These are phyloP conservation scores for Peronosclerospora sorghi DNA, from an alignment of 352 stramenopile species.

Conservation along the genomic window DNA sequence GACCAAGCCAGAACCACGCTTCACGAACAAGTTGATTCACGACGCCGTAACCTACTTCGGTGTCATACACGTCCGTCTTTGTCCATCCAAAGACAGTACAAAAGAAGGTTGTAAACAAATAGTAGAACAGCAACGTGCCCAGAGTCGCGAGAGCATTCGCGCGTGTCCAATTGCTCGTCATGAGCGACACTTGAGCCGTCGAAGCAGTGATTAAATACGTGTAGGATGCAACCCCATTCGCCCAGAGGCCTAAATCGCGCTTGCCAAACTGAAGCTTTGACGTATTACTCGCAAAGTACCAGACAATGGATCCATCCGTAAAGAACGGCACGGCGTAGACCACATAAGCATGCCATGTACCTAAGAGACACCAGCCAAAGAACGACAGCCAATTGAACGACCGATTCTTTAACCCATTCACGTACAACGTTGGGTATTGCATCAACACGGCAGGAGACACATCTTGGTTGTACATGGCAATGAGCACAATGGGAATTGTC, in stretches of 20 bases:
- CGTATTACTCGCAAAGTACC: conserved; percentile 59
- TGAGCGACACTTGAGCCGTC: conserved; percentile 73
- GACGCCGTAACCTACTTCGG: conserved; percentile 54
- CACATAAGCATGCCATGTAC: conserved; percentile 82
- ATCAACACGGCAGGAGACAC: conserved; percentile 81
- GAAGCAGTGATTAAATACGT: conserved; percentile 81
- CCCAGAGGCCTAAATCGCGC: conserved; percentile 69
- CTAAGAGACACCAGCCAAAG: conserved; percentile 75
- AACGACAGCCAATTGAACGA: conserved; percentile 87
- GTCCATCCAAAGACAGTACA: conserved; percentile 66
- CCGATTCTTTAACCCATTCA: conserved; percentile 80
- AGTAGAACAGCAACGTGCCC: conserved; percentile 81
- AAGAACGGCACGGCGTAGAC: conserved; percentile 81
- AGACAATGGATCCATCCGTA: conserved; percentile 71
- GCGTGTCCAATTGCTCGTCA: conserved; percentile 85
- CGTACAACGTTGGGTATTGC: conserved; percentile 84
- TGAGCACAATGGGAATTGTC: conserved; percentile 83
- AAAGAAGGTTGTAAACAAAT: conserved; percentile 79
- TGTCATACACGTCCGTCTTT: conserved; percentile 71
- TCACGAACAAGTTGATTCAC: conserved; percentile 43
- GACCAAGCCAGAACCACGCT: conserved; percentile 81
- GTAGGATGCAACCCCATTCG: conserved; percentile 70
- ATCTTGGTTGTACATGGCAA: conserved; percentile 87
- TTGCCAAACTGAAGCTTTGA: conserved; percentile 51
- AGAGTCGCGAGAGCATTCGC: conserved; percentile 62